Base-by-base conservation (phyloP, 257 asterid species). In the Leptodermis oblonga region DNA sequence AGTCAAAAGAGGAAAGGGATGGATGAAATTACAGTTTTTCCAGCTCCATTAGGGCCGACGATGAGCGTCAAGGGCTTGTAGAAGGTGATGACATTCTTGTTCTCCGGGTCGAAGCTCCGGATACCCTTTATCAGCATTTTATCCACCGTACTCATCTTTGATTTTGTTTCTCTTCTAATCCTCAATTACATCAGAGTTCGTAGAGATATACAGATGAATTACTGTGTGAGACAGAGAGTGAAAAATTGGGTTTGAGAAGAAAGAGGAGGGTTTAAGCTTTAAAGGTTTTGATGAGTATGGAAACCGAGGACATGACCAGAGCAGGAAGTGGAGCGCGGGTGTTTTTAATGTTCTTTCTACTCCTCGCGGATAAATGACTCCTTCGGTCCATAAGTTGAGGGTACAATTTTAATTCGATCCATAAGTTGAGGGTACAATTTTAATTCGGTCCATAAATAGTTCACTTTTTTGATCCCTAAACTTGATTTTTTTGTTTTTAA, bases 31-130 rank as follows among this genome's bases (percentile, higher is more conserved):
- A 93, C 99, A 0, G 99, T 93, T 87, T 93, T 93, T 20, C 99
- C 99, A 43, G 99, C 99, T 59, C 99, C 99, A 58, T 93, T 93
- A 70, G 96, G 82, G 59, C 99, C 99, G 22, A 93, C 99, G 78
- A 93, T 93, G 80, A 93, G 94, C 54, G 99, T 93, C 80, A 93
- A 67, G 58, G 99, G 99, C 79, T 59, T 86, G 87, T 83, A 91
- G 81, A 93, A 93, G 59, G 99, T 85, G 82, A 93, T 84, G 76
- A 93, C 99, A 71, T 93, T 87, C 81, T 86, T 88, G 82, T 93
- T 93, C 62, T 93, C 97, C 82, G 99, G 99, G 86, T 93, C 99
- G 81, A 93, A 93, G 80, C 99, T 93, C 87, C 99, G 95, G 86
- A 93, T 93, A 33, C 99, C 99, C 85, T 93, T 93, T 25, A 93